Base-by-base conservation (phyloP, 208 protist species). In the Balamuthia mandrillaris region DNA sequence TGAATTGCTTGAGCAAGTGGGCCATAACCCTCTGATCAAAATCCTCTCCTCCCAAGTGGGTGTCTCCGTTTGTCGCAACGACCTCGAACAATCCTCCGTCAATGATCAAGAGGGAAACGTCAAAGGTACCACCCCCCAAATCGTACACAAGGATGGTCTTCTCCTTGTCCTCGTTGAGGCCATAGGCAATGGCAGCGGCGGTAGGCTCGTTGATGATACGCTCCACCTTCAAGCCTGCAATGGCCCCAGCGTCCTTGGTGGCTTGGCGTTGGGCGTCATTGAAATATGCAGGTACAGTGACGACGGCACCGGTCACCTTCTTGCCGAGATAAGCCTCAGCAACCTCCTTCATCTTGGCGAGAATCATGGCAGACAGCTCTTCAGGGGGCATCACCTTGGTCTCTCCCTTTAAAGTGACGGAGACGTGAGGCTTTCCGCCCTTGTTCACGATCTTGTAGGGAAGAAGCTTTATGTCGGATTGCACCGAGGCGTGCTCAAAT, bases 201-300 rank as follows among this genome's bases (percentile, higher is more conserved):
- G 98, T 99, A 24, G 98, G 98, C 92, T 99, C 98, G 92, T 99
- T 99, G 86, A 99, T 96, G 85, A 99, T 98, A 81, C 98, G 95
- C 31, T 98, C 72, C 37, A 98, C 97, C 1, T 99, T 95, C 1
- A 99, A 91, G 18, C 98, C 98, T n/a, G 98, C 96, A 66, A 99
- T 99, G 9, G 84, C 81, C 42, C 96, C 98, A 16, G 98, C 98
- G 63, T 97, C 97, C 91, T 99, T 99, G 12, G 97, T 99, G 5
- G 97, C 94, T 88, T 97, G 92, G 56, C 98, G 92, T 93, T 99
- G 98, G 5, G 93, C 86, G 78, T 99, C 98, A 90, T 98, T 98
- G 91, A 99, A 99, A 91, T 99, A 98, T 18, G 97, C 98, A 14
- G 98, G 98, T n/a, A 99, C 97, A 21, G 98, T 99, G 66, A 99